These are phyloP conservation scores for Leccinum rimulosum DNA, from an alignment of 768 basidiomycete genomes.

Conservation along the genomic window DNA sequence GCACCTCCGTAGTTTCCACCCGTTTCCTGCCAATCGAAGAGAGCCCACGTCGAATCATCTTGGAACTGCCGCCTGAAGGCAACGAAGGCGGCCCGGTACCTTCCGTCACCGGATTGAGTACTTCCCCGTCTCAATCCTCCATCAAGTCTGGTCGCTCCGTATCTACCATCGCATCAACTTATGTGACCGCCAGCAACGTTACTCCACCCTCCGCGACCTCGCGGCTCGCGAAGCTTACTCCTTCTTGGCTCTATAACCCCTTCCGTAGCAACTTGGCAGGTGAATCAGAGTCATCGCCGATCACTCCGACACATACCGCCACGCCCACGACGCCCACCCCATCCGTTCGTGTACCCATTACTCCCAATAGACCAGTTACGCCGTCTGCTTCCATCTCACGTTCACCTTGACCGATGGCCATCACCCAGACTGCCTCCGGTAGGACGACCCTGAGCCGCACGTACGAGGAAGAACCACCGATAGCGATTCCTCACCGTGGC, in stretches of 20 bases:
- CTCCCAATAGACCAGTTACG: constrained; percentile 28
- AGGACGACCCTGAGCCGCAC: constrained; percentile 50
- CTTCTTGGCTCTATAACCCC: constrained; percentile 78
- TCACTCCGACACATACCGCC: constrained; percentile 40
- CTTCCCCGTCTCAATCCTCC: constrained; percentile 67
- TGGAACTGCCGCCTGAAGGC: constrained; percentile 51
- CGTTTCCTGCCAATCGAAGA: constrained; percentile 70
- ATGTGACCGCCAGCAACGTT: constrained; percentile 10
- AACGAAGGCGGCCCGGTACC: constrained; percentile 31
- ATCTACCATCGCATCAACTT: constrained; percentile 37
- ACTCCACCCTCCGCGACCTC: constrained; percentile 30
- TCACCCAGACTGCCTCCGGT: constrained; percentile 35
- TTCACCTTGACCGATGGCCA: constrained; percentile 43
- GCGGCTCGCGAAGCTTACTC: constrained; percentile 58
- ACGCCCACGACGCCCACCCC: constrained; percentile 23
- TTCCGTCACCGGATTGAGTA: constrained; percentile 44
- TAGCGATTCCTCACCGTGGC: constrained; percentile 41
- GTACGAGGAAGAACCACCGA: constrained; percentile 55
- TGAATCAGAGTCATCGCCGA: constrained; percentile 55
- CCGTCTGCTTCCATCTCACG: constrained; percentile 33
- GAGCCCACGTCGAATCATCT: constrained; percentile 51
- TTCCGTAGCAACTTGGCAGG: constrained; percentile 58
- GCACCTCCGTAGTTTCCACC: constrained; percentile 45
- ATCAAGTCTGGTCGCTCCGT: constrained; percentile 51
- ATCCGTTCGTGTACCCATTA: constrained; percentile 30